Evolutionary conservation across 371 early-diverging fungal genomes (phyloP), one percentile per base, ranked within the genome.

Genomic region (Mucor saturninus): DNA sequence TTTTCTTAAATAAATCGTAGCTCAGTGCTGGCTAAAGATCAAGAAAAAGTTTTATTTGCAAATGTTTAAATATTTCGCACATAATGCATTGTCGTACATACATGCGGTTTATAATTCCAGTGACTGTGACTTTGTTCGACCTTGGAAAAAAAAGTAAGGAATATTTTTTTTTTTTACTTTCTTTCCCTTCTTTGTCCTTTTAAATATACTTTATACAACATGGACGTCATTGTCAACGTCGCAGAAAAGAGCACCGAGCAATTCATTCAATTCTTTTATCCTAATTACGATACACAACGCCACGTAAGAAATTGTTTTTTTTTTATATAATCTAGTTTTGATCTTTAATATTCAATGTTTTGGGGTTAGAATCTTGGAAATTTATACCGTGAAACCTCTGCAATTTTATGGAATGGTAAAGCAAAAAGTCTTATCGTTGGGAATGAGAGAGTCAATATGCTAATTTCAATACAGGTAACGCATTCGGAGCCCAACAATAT

Each of bases 341-440:
- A 13, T 42, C n/a, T 42, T 11, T 5, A 32, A 39, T 45, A 9
- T 54, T 45, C 29, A 21, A 6, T 61, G 14, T 37, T 11, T 31
- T 10, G 4, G 26, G 2, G 48, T 6, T 68, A 84, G 81, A 66
- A 79, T 15, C 67, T 91, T 51, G 75, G 77, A 21, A 85, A 80
- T 42, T 66, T 91, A 6, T 92, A 92, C 69, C 80, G 85, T 49
- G 87, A 86, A 56, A 76, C 65, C 31, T 88, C 91, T 13, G 86
- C 88, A 4, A 88, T 92, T 31, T 72, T 91, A 30, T 91, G 90
- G 90, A 91, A 91, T 72, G 92, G 92, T 78, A 85, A 75, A 40
- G 29, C 13, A 29, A 35, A 21, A 26, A 32, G 31, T 31, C 45
- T 39, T 2, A 56, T 11, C 15, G 31, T 45, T 28, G 28, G 30